Evolutionary conservation across 2,329 filamentous ascomycete genomes (phyloP).

Genomic region (Botrytis pseudocinerea): DNA sequence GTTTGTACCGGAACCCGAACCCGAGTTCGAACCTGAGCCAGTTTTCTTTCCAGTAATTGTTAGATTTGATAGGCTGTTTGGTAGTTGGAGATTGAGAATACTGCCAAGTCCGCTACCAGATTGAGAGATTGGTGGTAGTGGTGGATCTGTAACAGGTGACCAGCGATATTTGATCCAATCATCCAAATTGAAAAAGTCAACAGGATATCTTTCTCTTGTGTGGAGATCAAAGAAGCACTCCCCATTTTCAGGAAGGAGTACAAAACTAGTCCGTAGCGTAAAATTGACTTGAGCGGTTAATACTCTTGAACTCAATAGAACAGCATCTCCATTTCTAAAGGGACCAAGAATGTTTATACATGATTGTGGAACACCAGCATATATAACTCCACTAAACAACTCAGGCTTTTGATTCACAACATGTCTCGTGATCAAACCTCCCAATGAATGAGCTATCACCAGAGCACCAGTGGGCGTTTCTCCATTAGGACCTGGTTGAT

Average conservation of each 20-base stretch:
- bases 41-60: conserved; percentile 36
- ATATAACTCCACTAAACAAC: conserved; percentile 82
- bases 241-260: conserved; percentile 81
- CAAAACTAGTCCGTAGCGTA: conserved; percentile 81
- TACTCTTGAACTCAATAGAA: conserved; percentile 84
- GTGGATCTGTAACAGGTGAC: conserved; percentile 71
- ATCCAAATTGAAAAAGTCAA: conserved; percentile 80
- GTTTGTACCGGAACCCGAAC: conserved; percentile 25
- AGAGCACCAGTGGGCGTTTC: conserved; percentile 65
- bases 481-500: conserved; percentile 51
- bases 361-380: conserved; percentile 79
- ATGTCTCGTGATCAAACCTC: conserved; percentile 84
- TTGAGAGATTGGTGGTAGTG: conserved; percentile 55
- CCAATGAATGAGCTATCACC: conserved; percentile 84
- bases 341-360: conserved; percentile 92
- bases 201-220: conserved; percentile 75
- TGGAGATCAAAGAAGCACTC: conserved; percentile 78
- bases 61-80: conserved; percentile 38
- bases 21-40: conserved; percentile 6
- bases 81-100: conserved; percentile 39
- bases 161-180: conserved; percentile 78
- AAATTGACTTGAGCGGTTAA: conserved; percentile 94
- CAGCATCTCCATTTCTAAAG: conserved; percentile 87
- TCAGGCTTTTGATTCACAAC: conserved; percentile 83
- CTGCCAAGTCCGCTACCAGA: conserved; percentile 43